Conservation (phyloP, 108 stramenopile species). For the Fragilariopsis cylindrus region DNA sequence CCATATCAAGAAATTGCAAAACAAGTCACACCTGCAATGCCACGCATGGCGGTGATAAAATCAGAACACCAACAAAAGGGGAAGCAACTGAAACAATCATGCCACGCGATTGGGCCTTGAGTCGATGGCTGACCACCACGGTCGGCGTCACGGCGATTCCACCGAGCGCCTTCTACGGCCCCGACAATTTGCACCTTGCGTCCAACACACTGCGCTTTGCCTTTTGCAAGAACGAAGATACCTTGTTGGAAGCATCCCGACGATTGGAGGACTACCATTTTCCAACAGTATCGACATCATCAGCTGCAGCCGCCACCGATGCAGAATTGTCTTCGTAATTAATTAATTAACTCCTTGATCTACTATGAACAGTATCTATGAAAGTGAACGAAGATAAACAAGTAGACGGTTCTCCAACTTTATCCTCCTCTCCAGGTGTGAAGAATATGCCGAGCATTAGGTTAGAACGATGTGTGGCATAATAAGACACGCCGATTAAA, state of each 20-base stretch:
- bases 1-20: constrained; percentile 48
- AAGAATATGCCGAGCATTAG: too few species aligned
- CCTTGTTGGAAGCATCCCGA: constrained; percentile 36
- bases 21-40: constrained; percentile 43
- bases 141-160: constrained; percentile 89
- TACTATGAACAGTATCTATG: too few species aligned
- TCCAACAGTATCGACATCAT: too few species aligned
- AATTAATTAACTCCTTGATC: too few species aligned
- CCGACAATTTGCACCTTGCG: constrained; percentile 46
- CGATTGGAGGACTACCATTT: constrained; percentile 24
- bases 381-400: too few species aligned
- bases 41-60: constrained; percentile 3
- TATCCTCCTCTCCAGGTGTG: too few species aligned
- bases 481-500: too few species aligned
- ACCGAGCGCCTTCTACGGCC: constrained; percentile 77
- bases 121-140: constrained; percentile 78
- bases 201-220: constrained; percentile 78
- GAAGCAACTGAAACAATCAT: constrained; percentile 21
- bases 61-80: neutral
- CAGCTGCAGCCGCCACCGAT: too few species aligned
- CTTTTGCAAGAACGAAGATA: constrained; percentile 90
- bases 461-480: too few species aligned
- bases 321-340: too few species aligned
- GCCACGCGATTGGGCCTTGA: constrained; percentile 81
- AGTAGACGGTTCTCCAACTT: too few species aligned